These are phyloP conservation scores for Porodaedalea pini DNA, from an alignment of 1,284 basidiomycete species.

Conservation along the genomic window DNA sequence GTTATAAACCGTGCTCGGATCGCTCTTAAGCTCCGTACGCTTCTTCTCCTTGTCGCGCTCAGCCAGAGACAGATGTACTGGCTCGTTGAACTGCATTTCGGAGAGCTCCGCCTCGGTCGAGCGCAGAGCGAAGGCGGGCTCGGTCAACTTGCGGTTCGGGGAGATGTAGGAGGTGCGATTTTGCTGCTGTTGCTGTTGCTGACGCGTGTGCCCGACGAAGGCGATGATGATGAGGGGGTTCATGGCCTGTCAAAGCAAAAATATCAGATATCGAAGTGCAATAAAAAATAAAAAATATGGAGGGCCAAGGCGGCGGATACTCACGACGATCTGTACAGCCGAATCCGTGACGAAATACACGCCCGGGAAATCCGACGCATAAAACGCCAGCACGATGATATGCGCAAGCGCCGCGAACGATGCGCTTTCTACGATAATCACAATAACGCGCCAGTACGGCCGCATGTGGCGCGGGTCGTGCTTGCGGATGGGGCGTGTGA, in stretches of 20 bases:
- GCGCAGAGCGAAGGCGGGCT: background rate
- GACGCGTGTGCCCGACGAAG: background rate
- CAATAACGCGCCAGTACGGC: slow-evolving; percentile 2
- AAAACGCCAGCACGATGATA: background rate
- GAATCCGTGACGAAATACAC: background rate
- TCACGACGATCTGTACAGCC: slow-evolving; percentile 1
- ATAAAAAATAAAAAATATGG: too few species aligned
- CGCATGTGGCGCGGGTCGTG: background rate
- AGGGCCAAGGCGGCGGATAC: too few species aligned
- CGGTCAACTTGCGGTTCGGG: background rate
- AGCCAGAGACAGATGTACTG: background rate
- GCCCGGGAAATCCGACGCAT: background rate
- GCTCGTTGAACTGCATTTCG: background rate
- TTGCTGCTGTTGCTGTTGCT: background rate
- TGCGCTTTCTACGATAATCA: background rate
- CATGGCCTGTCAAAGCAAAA: background rate
- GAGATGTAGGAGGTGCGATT: background rate
- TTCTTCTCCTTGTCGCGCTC: background rate
- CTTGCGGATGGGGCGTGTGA: background rate
- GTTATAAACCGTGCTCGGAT: background rate
- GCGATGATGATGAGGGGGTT: slow-evolving; percentile 1
- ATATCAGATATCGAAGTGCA: background rate
- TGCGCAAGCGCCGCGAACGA: background rate
- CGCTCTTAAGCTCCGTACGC: background rate
- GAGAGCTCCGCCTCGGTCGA: background rate